Base-by-base conservation (phyloP, 371 early-diverging fungal genomes). In the Mortierella sp. region DNA sequence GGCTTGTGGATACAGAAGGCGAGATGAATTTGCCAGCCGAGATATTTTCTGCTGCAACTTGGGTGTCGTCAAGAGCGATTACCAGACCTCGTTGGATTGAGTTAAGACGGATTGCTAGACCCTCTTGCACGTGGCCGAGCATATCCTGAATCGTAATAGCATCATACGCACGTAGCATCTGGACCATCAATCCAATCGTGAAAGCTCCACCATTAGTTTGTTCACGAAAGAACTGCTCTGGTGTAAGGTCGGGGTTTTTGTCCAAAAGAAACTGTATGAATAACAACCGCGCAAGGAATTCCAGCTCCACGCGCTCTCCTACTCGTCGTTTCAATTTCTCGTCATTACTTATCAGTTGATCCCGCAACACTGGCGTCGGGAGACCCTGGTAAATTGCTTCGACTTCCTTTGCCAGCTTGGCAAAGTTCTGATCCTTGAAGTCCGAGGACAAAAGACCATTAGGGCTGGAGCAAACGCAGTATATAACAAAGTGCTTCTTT, bases 41-140 rank as follows among this genome's bases (percentile, higher is more conserved):
- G n/a, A n/a, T n/a, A n/a, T n/a, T n/a, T n/a, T n/a, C n/a, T n/a
- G n/a, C n/a, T n/a, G 78, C 75, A 24, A 77, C 16, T 10, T 83
- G 83, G 1, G 78, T 74, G 39, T 83, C 69, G 68, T 77, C 77
- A 35, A 83, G 24, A 39, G 77, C 83, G 32, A 83, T 72, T 35
- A 68, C 83, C 43, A 77, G 66, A 26, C 73, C 71, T 43, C 18
- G 40, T 20, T 0, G 8, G 62, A 66, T 60, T 26, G 57, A 18
- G 24, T 0, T 40, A 4, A 24, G 32, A 5, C 59, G 59, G 32
- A 51, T 62, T 30, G 40, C 26, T 24, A n/a, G n/a, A n/a, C 39
- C 10, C 39, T 39, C 39, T 10, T 75, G 73, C 24, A 51, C 39
- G 55, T 26, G 32, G 26, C 14, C n/a, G 4, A 65, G 70, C 66